Base-by-base conservation (phyloP, 2,329 filamentous ascomycete genomes). In the Fusarium circinatum region DNA sequence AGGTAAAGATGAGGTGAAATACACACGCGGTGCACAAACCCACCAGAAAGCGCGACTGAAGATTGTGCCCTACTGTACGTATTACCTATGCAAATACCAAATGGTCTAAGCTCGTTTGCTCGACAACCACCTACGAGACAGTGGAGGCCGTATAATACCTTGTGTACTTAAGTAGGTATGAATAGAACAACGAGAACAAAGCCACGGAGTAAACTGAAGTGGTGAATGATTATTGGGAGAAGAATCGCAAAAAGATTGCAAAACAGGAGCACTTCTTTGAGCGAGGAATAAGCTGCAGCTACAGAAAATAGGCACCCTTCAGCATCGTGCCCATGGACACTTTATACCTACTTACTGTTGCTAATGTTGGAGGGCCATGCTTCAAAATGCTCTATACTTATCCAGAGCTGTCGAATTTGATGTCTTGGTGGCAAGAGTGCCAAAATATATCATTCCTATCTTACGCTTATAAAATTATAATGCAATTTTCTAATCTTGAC, bases 61-160 rank as follows among this genome's bases (percentile, higher is more conserved):
- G 54, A 61, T 49, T 34, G 51, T 47, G 24, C 30, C 30, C 32
- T 47, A 18, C 36, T n/a, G 61, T 38, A 39, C 4, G 24, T 51
- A 42, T 48, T 51, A 30, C 28, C 28, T 30, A 39, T 48, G 28
- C 36, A 48, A 34, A 22, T 45, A n/a, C n/a, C 51, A 26, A 36
- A 55, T 57, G 34, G 66, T 62, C 62, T 67, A 48, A 66, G 66
- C 66, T 65, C 42, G 45, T 63, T 47, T 48, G 68, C 54, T 42
- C 24, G 42, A 55, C 32, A 56, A 44, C 32, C 45, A 30, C 28
- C 28, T 11, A 58, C 26, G 41, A 24, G 41, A 47, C 36, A 66
- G 32, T 52, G 49, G 49, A 52, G 42, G 42, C 32, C 24, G 10
- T 48, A 30, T 22, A 17, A 22, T 22, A 30, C 45, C 45, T 30